Evolutionary conservation across 176 grass and related monocot species (phyloP).

Genomic region (Typha latifolia): DNA sequence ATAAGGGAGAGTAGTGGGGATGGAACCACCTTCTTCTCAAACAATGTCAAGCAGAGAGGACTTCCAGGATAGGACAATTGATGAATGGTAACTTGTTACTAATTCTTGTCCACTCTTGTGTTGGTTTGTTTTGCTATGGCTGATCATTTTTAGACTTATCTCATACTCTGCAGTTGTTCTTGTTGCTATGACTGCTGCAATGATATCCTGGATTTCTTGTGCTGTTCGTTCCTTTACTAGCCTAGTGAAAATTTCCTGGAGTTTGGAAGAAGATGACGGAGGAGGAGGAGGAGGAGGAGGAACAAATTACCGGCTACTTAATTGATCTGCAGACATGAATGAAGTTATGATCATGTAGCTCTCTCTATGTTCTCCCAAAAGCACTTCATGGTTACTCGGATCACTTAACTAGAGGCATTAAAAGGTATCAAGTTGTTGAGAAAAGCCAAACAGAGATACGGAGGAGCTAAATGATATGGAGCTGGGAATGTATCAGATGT

Average conservation of each 20-base stretch:
- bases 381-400: too few species aligned
- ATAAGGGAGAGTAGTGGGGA: neutral
- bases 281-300: too few species aligned
- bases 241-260: neutral
- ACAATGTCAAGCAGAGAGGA: constrained; percentile 11
- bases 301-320: too few species aligned
- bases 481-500: too few species aligned
- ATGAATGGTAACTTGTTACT: constrained; percentile 7
- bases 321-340: neutral
- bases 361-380: too few species aligned
- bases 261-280: neutral
- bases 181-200: constrained; percentile 1
- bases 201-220: neutral
- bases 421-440: too few species aligned
- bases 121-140: neutral
- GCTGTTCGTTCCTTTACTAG: constrained; percentile 7
- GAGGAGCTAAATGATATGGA: too few species aligned
- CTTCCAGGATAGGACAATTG: neutral
- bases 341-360: neutral
- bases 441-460: too few species aligned
- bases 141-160: neutral
- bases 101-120: neutral
- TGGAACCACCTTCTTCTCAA: constrained; percentile 17
- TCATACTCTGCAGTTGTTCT: constrained; percentile 1
- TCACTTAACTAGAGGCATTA: too few species aligned